These are phyloP conservation scores for Ceratocystis lukuohia DNA, from an alignment of 2,329 filamentous ascomycete genomes.

Conservation along the genomic window DNA sequence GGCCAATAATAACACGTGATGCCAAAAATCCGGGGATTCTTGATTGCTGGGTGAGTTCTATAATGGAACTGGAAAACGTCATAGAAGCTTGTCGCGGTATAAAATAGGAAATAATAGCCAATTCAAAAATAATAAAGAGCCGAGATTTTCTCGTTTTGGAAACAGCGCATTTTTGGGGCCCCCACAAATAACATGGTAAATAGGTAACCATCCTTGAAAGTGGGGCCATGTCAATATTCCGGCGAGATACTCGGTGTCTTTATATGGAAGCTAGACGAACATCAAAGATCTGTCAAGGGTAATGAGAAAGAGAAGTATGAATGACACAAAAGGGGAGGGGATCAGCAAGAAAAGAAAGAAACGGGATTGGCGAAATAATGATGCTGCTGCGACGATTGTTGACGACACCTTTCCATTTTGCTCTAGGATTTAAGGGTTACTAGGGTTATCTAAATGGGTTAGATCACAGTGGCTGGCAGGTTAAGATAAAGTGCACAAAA, in stretches of 20 bases:
- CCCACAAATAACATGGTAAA: background rate
- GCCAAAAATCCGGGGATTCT: background rate
- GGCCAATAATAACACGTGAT: background rate
- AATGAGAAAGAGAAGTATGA: background rate
- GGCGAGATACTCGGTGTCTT: slow-evolving; percentile 19
- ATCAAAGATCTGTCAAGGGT: background rate
- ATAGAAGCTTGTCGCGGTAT: background rate
- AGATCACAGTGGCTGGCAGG: no score
- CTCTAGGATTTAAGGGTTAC: no score
- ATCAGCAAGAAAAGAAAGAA: no score
- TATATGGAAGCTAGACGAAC: background rate
- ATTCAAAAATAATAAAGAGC: background rate
- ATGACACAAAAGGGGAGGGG: background rate
- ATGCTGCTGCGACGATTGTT: no score
- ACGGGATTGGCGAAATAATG: no score
- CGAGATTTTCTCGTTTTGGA: background rate
- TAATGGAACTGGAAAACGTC: background rate
- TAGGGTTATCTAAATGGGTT: no score
- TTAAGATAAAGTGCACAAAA: no score
- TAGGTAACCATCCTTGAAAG: background rate
- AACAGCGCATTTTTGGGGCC: background rate
- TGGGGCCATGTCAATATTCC: slow-evolving; percentile 5
- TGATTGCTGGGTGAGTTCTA: background rate
- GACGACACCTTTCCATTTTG: no score
- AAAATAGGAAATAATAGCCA: background rate